Evolutionary conservation across 1,284 basidiomycete species (phyloP), one percentile per base, ranked within the genome.

Genomic region (Papiliotrema terrestris): DNA sequence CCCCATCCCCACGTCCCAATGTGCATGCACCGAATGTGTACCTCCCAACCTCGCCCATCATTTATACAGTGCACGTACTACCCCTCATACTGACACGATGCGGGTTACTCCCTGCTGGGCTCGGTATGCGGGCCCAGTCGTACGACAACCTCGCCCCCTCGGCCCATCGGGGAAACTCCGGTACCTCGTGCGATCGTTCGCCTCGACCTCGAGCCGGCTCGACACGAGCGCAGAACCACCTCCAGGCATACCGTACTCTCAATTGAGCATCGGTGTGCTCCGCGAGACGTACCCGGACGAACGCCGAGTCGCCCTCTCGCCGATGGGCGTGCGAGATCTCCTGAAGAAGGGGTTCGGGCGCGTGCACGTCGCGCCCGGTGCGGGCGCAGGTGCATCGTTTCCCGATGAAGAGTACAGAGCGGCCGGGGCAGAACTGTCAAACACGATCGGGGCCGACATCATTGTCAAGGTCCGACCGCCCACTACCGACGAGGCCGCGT

Each of bases 271-370:
- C 61, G 89, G 89, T 38, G 82, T 88, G 23, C 88, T 88, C 9
- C 80, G 81, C 52, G 89, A 91, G 59, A 80, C 81, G 23, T 90
- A 82, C 67, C 84, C 85, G 2, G 82, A 85, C 61, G 89, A 91
- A 72, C 81, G 84, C 54, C 84, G 89, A 51, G 88, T 91, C 38
- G 83, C 88, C 39, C 77, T 91, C 17, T 89, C 89, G 1, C 89
- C 89, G 4, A 82, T 85, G 65, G 89, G 90, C 66, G 83, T 84
- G 9, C 79, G 83, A 4, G 68, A 86, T 14, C 79, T 91, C 38
- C 81, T 83, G 56, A 91, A 91, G 80, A 90, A 91, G 65, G 89
- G 89, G 5, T 90, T 91, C 69, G 69, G 75, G 17, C 80, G 80
- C 53, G 83, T 91, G 36, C 78, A 90, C 37, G 81, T 91, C 22